These are phyloP conservation scores for Corylus avellana DNA, from an alignment of 306 rosid species.

Conservation along the genomic window DNA sequence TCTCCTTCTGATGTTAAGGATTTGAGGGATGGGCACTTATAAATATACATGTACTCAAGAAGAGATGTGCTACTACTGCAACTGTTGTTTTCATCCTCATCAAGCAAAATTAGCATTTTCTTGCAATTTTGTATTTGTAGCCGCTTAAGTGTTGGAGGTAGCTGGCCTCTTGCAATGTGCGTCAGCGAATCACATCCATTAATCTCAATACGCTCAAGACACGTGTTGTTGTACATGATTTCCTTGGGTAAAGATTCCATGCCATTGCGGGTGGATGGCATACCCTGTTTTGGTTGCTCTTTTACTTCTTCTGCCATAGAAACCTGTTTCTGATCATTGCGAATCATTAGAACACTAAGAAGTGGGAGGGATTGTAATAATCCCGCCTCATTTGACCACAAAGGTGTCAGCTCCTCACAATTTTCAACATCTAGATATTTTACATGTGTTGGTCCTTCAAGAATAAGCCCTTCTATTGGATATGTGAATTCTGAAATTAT, in stretches of 20 bases:
- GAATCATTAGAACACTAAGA: background rate
- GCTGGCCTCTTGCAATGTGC: slow-evolving; percentile 11
- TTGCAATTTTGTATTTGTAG: background rate
- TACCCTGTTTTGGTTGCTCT: background rate
- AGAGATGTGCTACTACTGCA: background rate
- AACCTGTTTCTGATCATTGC: no score
- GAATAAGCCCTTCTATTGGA: background rate
- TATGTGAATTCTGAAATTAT: background rate
- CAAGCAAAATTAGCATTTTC: background rate
- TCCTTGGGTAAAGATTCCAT: slow-evolving; percentile 9
- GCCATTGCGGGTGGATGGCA: background rate
- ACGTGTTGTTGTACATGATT: slow-evolving; percentile 2
- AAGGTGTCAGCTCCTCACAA: background rate
- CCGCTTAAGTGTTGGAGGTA: slow-evolving; percentile 10
- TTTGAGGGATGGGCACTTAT: rapidly evolving
- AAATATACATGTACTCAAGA: background rate
- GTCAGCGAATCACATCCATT: slow-evolving; percentile 14
- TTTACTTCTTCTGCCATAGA: no score
- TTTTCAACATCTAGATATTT: background rate
- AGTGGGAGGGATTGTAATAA: background rate
- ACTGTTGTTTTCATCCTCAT: background rate
- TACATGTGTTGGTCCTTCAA: background rate
- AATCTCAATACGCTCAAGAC: background rate
- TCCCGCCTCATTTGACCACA: background rate
- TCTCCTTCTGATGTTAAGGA: no score